phyloP scores from a whole-genome alignment of 1,139 yeast genomes.

The Saccharomyces hybrid region DNA sequence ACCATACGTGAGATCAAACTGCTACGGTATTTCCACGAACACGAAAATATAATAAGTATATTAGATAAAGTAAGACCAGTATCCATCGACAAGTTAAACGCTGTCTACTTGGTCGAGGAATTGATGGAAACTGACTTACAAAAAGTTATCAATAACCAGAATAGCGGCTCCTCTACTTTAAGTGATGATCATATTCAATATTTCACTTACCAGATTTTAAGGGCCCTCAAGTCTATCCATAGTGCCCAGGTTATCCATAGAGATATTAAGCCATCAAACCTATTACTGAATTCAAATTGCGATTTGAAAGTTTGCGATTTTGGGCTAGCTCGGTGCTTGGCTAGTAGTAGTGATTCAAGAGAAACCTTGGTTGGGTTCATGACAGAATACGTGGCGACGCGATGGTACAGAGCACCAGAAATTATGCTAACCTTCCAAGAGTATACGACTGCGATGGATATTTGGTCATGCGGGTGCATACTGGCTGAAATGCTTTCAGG shows the following conservation, averaged over 20 bases:
- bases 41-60: slow-evolving; percentile 85
- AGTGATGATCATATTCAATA: slow-evolving; percentile 64
- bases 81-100: slow-evolving; percentile 57
- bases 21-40: slow-evolving; percentile 81
- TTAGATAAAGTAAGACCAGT: slow-evolving; percentile 82
- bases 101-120: slow-evolving; percentile 65
- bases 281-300: slow-evolving; percentile 80
- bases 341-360: slow-evolving; percentile 46
- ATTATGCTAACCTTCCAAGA: slow-evolving; percentile 64
- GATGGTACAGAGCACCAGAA: slow-evolving; percentile 80
- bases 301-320: slow-evolving; percentile 91
- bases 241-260: slow-evolving; percentile 73
- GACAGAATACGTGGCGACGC: slow-evolving; percentile 73
- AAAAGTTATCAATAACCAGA: slow-evolving; percentile 39
- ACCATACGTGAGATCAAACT: slow-evolving; percentile 85
- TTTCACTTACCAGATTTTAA: slow-evolving; percentile 54
- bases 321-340: slow-evolving; percentile 79
- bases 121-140: slow-evolving; percentile 65
- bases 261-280: slow-evolving; percentile 83
- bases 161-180: slow-evolving; percentile 28
- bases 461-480: slow-evolving; percentile 78
- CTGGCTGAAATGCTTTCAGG: slow-evolving; percentile 59
- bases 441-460: slow-evolving; percentile 65
- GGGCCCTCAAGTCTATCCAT: slow-evolving; percentile 59
- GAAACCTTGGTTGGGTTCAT: slow-evolving; percentile 41